Evolutionary conservation across 441 rosid genomes (phyloP), one percentile per base, ranked within the genome.

Genomic region (Codiaeum variegatum): DNA sequence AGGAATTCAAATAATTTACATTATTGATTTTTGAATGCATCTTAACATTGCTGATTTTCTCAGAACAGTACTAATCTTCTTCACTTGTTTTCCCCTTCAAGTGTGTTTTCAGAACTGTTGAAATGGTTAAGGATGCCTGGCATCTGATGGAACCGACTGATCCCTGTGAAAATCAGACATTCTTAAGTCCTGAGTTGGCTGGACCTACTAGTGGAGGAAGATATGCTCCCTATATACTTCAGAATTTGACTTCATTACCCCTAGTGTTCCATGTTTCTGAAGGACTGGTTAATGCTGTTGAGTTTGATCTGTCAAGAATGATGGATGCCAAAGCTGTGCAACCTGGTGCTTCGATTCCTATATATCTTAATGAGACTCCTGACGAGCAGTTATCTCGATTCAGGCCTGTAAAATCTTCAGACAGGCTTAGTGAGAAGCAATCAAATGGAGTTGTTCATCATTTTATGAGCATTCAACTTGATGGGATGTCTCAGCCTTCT

Each of bases 191-290:
- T 62, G 82, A 79, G 77, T 68, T 80, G 70, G 76, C 78, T 56
- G 86, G 81, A 71, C 78, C 81, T 79, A 68, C 80, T 62, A 71
- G 70, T 76, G 84, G 82, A 75, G 92, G 90, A 79, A 81, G 84
- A 84, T 86, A 90, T 76, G 91, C 98, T 54, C 97, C 98, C 32
- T 94, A 94, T 79, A 71, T 91, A 72, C 88, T 92, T 81, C 94
- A 92, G 78, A 94, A 94, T 76, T 86, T 90, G 77, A 94, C 98
- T 77, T 90, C 97, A 54, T 83, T 90, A 82, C 93, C 97, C 75
- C 77, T 95, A 64, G 80, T 69, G 58, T 95, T 83, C 85, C 83
- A 82, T 83, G 91, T 90, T 77, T 88, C 77, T 62, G 88, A 77
- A 77, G 94, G 96, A 72, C 49, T 63, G 52, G 83, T 73, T 61